phyloP scores from a whole-genome alignment of 495 filamentous ascomycete species.

The Penicillium canescens region DNA sequence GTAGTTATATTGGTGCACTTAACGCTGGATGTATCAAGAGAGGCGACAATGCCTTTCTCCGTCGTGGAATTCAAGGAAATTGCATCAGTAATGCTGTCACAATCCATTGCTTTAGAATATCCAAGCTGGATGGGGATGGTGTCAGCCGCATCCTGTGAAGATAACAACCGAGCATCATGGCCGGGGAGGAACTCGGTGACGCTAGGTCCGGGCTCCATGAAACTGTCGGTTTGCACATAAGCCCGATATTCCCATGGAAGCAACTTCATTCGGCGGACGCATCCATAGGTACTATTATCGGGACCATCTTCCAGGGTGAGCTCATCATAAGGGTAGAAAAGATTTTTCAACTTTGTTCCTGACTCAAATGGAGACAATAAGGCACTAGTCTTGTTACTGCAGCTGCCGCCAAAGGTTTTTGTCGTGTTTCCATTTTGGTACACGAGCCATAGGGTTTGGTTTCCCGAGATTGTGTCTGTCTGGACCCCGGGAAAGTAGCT shows the following conservation, averaged over 20 bases:
- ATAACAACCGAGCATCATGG: conserved; percentile 56
- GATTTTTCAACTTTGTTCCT: conserved; percentile 46
- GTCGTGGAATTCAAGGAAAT: conserved; percentile 49
- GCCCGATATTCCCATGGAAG: conserved; percentile 57
- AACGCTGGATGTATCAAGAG: conserved; percentile 25
- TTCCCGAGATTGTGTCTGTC: conserved; percentile 20
- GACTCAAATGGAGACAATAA: conserved; percentile 43
- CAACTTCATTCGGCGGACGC: conserved; percentile 46
- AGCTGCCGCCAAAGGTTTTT: conserved; percentile 41
- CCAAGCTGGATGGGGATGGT: conserved; percentile 16
- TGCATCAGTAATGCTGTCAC: conserved; percentile 42
- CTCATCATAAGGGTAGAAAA: conserved; percentile 54
- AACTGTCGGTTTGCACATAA: conserved; percentile 50
- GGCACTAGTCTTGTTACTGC: conserved; percentile 32
- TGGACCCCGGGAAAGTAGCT: conserved; percentile 45
- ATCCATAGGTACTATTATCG: conserved; percentile 30
- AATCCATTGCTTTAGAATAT: conserved; percentile 51
- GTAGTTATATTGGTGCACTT: conserved; percentile 19
- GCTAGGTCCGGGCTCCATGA: conserved; percentile 49
- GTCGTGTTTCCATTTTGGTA: conserved; percentile 50
- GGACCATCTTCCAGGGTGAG: conserved; percentile 32
- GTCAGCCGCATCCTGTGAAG: conserved; percentile 26
- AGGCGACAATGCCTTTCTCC: conserved; percentile 18
- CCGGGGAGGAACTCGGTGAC: conserved; percentile 60
- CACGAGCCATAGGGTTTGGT: conserved; percentile 49